Evolutionary conservation across 495 filamentous ascomycete species (phyloP), one percentile per base, ranked within the genome.

Genomic region (Mytilinidion resinicola): DNA sequence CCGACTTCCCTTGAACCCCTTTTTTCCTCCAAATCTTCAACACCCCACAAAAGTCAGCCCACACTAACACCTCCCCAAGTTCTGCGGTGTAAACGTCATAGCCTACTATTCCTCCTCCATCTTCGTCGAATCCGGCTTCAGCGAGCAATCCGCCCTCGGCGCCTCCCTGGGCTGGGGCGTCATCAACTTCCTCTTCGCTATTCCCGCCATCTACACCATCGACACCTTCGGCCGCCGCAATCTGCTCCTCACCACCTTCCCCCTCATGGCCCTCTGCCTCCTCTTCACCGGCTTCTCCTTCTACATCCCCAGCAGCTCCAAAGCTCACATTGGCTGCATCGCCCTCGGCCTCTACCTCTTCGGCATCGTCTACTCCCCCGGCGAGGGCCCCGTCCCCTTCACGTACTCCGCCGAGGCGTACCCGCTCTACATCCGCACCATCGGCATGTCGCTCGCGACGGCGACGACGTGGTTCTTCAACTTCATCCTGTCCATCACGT

Each of bases 151-250:
- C 7, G 85, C 89, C 0, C 76, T 93, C 14, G 69, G 72, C 2
- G 85, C 84, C 9, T 89, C 85, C 11, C 72, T 93, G 3, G 89
- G 88, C 7, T 89, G 83, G 66, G 88, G 88, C 10, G 73, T 89
- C n/a, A 79, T 90, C 66, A 91, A 91, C 68, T 90, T 82, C 73
- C 71, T 91, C 21, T 90, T 90, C 57, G 85, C 87, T 4, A 77
- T 90, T 11, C 88, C 88, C 0, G 88, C 88, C 9, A 74, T 92
- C 44, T 89, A 85, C 68, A 90, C 86, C 4, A 92, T 92, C 57
- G 88, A 92, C 67, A 89, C 85, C 0, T 90, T 88, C 60, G 89
- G 88, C n/a, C 83, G 88, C 3, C 80, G 89, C 15, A 90, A 90
- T 60, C 80, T 93, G 8, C 77, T 92, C 5, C 78, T 92, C 12